phyloP scores from a whole-genome alignment of 352 stramenopile species.

The Pythium brachiatum region DNA sequence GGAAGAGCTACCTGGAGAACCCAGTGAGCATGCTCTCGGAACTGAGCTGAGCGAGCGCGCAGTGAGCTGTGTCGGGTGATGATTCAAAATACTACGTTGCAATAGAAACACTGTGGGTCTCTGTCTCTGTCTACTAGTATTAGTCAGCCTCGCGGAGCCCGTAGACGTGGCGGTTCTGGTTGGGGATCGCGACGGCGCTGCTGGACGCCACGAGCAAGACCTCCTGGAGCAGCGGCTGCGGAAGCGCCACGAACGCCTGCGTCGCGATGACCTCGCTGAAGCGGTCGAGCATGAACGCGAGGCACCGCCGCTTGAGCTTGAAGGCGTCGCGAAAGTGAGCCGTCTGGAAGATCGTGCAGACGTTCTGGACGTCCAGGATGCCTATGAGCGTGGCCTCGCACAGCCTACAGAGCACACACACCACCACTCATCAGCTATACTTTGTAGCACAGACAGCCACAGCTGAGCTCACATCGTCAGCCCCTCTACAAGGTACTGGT shows the following conservation, averaged over 20 bases:
- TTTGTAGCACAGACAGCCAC: not conserved
- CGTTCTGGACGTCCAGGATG: constrained; percentile 74
- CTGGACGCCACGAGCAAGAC: constrained; percentile 60
- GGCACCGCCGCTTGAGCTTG: constrained; percentile 75
- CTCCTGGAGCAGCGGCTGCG: constrained; percentile 67
- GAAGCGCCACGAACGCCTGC: constrained; percentile 61
- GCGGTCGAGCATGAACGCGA: constrained; percentile 80
- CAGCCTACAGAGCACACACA: constrained; percentile 31
- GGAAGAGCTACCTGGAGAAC: constrained; percentile 96
- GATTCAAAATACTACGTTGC: constrained; percentile 1
- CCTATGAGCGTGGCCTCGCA: constrained; percentile 74
- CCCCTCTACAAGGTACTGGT: constrained; percentile 80
- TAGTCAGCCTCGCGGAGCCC: not conserved
- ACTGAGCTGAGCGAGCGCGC: constrained; percentile 53
- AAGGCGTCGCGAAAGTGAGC: constrained; percentile 69
- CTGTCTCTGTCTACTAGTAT: not conserved
- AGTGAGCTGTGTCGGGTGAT: not conserved
- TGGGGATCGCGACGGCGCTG: constrained; percentile 66
- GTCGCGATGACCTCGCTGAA: constrained; percentile 75
- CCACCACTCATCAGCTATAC: not conserved
- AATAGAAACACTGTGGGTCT: not conserved
- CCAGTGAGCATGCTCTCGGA: constrained; percentile 91
- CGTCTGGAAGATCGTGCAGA: constrained; percentile 51
- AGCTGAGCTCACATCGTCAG: constrained; percentile 41
- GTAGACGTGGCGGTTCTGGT: constrained; percentile 31